Conservation (phyloP, 2,329 filamentous ascomycete genomes). For the Leptoxyphium fumago region DNA sequence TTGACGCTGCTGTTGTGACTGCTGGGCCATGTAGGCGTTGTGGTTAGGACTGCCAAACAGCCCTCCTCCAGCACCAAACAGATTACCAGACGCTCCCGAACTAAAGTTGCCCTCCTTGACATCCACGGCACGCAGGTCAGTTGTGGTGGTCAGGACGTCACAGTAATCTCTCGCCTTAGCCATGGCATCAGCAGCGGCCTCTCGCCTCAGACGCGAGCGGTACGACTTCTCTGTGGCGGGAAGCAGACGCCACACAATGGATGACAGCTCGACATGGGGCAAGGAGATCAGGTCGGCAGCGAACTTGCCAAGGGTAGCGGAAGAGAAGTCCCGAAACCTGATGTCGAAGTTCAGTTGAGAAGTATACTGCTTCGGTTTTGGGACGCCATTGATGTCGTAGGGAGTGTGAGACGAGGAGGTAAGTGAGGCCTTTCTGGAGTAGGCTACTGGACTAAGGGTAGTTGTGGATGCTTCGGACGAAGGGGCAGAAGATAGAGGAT, state of each 20-base stretch:
- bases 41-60: no score
- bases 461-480: conserved; percentile 4
- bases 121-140: conserved; percentile 6
- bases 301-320: conserved; percentile 6
- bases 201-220: conserved; percentile 7
- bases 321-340: conserved; percentile 11
- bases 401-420: conserved; percentile 7
- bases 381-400: conserved; percentile 3
- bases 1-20: not conserved
- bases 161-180: conserved; percentile 11
- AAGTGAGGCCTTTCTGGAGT: conserved; percentile 12
- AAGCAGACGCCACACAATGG: conserved; percentile 7
- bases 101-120: conserved; percentile 5
- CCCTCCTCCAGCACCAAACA: not conserved
- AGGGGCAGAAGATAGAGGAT: not conserved
- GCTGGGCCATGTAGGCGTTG: no score
- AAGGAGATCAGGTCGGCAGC: conserved; percentile 7
- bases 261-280: conserved; percentile 7
- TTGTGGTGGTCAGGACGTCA: conserved; percentile 6
- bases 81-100: not conserved
- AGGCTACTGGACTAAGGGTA: conserved; percentile 6
- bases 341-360: conserved; percentile 11
- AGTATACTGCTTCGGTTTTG: conserved; percentile 5
- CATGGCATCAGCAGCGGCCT: conserved; percentile 10
- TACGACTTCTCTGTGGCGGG: conserved; percentile 8